Conservation (phyloP, 2,329 filamentous ascomycete species). For the Blastomyces gilchristii region DNA sequence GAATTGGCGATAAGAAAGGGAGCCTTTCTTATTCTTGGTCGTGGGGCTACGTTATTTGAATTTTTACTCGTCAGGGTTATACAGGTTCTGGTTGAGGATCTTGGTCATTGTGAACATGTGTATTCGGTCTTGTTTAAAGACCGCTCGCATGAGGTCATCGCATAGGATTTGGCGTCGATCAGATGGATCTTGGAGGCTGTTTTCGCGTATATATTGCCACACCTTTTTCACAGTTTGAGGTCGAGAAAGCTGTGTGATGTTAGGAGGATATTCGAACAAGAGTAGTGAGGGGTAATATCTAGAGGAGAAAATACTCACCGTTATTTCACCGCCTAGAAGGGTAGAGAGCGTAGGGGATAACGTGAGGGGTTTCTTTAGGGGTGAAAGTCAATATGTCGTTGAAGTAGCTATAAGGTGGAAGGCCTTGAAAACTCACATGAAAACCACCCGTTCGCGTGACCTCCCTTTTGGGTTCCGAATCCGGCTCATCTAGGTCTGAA, state of each 20-base stretch:
- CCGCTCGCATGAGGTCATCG: slow-evolving; percentile 79
- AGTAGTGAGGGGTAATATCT: not conserved
- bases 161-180: slow-evolving; percentile 91
- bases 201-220: slow-evolving; percentile 87
- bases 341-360: slow-evolving; percentile 37
- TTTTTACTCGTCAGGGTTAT: slow-evolving; percentile 46
- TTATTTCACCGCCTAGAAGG: slow-evolving; percentile 35
- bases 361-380: slow-evolving; percentile 35
- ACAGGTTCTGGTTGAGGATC: slow-evolving; percentile 79
- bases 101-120: slow-evolving; percentile 99
- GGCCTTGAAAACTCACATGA: slow-evolving; percentile 46
- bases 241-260: slow-evolving; percentile 58
- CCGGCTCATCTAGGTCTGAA: slow-evolving; percentile 60
- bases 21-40: not conserved
- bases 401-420: not conserved
- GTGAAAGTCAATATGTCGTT: not conserved
- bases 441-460: slow-evolving; percentile 77
- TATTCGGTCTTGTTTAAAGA: slow-evolving; percentile 83
- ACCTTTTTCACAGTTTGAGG: slow-evolving; percentile 94
- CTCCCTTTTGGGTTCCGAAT: slow-evolving; percentile 50
- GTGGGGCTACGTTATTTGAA: not conserved
- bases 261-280: not conserved
- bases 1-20: not conserved
- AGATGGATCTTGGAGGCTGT: slow-evolving; percentile 76
- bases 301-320: slow-evolving; percentile 25